Evolutionary conservation across 2,329 filamentous ascomycete species (phyloP), one percentile per base, ranked within the genome.

Genomic region (Aureobasidium lini): DNA sequence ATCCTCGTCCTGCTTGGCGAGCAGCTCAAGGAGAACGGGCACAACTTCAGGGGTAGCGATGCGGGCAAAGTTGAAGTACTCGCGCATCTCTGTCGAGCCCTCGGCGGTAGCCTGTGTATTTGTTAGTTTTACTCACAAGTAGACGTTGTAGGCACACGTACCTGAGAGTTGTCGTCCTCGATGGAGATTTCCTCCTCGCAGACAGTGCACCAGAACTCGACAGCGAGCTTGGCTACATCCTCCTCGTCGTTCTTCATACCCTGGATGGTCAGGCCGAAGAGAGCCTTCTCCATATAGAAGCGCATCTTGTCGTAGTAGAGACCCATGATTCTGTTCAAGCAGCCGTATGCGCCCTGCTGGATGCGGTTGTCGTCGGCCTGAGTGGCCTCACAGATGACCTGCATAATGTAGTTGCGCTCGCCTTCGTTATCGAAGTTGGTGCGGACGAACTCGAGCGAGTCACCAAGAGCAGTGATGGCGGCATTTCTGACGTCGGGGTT

Each of bases 161-260:
- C 85, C 75, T 89, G 85, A 65, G 85, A 82, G 73, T 99, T 99
- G 75, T 99, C 94, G 70, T 99, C 94, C 71, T 99, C 94, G 69
- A 99, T 97, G 64, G 88, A 88, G 68, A 96, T 93, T 75, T 99
- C 94, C 77, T 99, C 94, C 74, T 99, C 94, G 75, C 94, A 99
- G 50, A 99, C 94, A n/a, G 94, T 96, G 80, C 93, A 97, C 94
- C 94, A 99, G 79, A 99, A 99, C 73, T 99, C 94, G 66, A 99
- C 91, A 39, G 94, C 94, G 60, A 99, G 82, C 82, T 99, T 99
- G 63, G 94, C 89, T 57, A 99, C 94, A 72, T 99, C 94, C 75
- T 99, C 94, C 68, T 99, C 94, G 7, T 92, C 87, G 68, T 86
- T 95, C 84, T 96, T 96, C 94, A 99, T 99, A 66, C 94, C 94